Evolutionary conservation across 2,329 filamentous ascomycete species (phyloP).

Genomic region (Microdochium nivale): DNA sequence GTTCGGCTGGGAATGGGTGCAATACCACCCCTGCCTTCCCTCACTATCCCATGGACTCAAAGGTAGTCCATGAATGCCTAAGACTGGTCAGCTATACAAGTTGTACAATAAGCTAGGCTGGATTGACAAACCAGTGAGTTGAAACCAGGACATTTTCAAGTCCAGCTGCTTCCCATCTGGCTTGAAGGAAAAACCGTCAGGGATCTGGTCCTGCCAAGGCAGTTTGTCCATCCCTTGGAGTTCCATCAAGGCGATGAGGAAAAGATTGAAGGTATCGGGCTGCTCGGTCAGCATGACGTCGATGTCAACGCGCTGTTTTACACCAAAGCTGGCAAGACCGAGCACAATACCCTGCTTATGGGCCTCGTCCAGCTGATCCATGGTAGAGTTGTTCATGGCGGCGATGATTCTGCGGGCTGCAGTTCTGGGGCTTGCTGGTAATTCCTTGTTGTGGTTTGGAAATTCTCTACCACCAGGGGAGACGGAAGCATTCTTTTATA

Average conservation of each 20-base stretch:
- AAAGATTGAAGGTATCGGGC: neutral
- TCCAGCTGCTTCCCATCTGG: no score
- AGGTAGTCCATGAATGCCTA: neutral
- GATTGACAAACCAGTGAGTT: neutral
- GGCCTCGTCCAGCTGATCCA: neutral
- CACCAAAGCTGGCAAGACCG: neutral
- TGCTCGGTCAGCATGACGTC: neutral
- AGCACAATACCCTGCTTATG: neutral
- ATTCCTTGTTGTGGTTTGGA: no score
- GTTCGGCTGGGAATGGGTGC: neutral
- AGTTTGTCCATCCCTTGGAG: neutral
- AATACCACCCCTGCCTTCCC: neutral
- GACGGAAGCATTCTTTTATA: no score
- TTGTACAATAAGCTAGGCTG: neutral
- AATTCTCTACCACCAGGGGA: no score
- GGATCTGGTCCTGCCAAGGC: neutral
- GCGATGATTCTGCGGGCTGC: no score
- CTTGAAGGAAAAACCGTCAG: no score
- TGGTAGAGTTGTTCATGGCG: no score
- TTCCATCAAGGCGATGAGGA: neutral
- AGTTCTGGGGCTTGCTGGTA: no score
- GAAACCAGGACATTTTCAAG: neutral
- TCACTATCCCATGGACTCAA: neutral
- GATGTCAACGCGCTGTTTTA: neutral
- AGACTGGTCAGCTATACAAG: neutral